Conservation (phyloP, 352 stramenopile genomes). For the Globisporangium takayamanum region DNA sequence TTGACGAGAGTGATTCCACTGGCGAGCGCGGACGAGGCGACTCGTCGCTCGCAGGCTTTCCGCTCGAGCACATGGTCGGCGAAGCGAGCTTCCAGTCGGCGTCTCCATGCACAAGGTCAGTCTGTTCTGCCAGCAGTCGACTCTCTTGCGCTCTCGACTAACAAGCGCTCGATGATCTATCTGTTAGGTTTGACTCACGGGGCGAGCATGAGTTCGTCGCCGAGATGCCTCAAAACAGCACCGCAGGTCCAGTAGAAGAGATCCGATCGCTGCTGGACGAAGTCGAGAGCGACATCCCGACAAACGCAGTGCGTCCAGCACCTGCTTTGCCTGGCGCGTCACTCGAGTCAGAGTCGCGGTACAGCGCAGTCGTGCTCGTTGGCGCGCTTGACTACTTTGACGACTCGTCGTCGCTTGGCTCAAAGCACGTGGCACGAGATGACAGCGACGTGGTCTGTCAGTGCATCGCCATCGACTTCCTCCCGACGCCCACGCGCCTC, state of each 20-base stretch:
- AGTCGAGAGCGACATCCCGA: conserved; percentile 11
- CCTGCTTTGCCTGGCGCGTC: not conserved
- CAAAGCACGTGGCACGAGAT: not conserved
- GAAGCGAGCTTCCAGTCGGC: conserved; percentile 9
- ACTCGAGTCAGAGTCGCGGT: conserved; percentile 11
- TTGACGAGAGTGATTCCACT: conserved; percentile 6
- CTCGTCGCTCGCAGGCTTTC: not conserved
- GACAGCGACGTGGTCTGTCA: conserved; percentile 27
- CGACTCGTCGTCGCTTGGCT: not conserved
- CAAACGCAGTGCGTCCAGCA: not conserved
- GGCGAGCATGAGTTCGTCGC: conserved; percentile 6
- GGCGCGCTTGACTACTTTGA: conserved; percentile 13
- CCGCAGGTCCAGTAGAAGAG: conserved; percentile 4
- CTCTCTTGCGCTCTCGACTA: not conserved
- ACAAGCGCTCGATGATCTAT: not conserved
- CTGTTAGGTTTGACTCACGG: conserved; percentile 6
- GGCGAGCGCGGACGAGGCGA: not conserved
- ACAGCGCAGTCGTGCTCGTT: conserved; percentile 28
- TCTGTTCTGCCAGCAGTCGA: not conserved
- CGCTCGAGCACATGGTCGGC: conserved; percentile 9
- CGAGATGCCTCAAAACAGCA: conserved; percentile 6
- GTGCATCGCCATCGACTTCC: conserved; percentile 50
- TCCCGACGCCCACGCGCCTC: conserved; percentile 33
- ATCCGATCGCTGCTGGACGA: conserved; percentile 12
- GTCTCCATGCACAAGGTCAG: conserved; percentile 10